Conservation (phyloP, 805 yeast genomes). For the Candida cerambycidarum region DNA sequence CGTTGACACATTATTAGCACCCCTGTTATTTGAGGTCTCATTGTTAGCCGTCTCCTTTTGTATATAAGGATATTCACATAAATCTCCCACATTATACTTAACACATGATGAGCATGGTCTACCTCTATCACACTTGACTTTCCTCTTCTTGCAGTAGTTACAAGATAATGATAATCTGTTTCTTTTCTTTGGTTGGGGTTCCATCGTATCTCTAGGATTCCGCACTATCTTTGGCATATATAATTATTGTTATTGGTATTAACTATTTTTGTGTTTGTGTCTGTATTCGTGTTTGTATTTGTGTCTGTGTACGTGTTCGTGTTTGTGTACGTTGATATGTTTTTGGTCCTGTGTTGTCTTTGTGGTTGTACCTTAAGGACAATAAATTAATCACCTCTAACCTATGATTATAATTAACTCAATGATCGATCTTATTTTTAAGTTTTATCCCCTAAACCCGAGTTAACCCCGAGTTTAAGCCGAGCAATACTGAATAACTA, state of each 20-base stretch:
- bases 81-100: conserved; percentile 37
- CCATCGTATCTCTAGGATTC: not conserved
- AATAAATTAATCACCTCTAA: too few relatives aligned
- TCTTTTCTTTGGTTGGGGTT: conserved; percentile 19
- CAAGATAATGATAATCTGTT: conserved; percentile 44
- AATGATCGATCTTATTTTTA: not conserved
- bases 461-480: conserved; percentile 1
- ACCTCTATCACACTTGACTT: conserved; percentile 44
- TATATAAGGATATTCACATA: conserved; percentile 32
- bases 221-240: not conserved
- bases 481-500: too few relatives aligned
- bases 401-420: too few relatives aligned
- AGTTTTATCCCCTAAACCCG: not conserved
- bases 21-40: not conserved
- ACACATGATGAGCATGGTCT: conserved; percentile 44
- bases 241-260: not conserved
- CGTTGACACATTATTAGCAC: not conserved
- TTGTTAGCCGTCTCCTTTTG: not conserved
- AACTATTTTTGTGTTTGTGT: not conserved
- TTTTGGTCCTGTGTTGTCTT: not conserved
- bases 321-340: too few relatives aligned
- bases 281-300: too few relatives aligned
- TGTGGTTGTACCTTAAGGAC: not conserved
- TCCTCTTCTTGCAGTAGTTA: conserved; percentile 39
- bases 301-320: too few relatives aligned